These are phyloP conservation scores for Populus hybrid DNA, from an alignment of 441 rosid species.

Conservation along the genomic window DNA sequence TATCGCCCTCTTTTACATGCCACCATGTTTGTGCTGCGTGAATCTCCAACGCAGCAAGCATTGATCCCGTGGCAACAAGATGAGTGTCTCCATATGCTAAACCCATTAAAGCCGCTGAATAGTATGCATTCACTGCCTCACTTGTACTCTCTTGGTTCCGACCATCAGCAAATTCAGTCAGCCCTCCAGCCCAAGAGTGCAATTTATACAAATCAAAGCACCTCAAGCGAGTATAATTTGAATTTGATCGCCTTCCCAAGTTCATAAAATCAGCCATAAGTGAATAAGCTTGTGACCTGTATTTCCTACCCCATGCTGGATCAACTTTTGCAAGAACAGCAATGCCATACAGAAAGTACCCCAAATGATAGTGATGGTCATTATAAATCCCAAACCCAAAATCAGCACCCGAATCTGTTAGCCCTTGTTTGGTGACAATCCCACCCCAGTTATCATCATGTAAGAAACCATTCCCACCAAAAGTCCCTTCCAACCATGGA, in stretches of 20 bases:
- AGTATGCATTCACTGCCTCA: conserved; percentile 89
- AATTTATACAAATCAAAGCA: conserved; percentile 82
- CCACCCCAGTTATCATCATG: conserved; percentile 93
- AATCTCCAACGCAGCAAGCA: conserved; percentile 72
- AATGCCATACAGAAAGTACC: conserved; percentile 84
- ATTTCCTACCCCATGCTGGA: conserved; percentile 84
- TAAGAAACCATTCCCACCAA: conserved; percentile 69
- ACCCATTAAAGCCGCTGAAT: conserved; percentile 87
- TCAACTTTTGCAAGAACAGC: conserved; percentile 85
- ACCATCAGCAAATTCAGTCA: conserved; percentile 84
- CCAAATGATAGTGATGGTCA: conserved; percentile 83
- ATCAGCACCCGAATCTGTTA: conserved; percentile 68
- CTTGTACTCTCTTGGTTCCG: conserved; percentile 92
- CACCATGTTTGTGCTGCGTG: conserved; percentile 94
- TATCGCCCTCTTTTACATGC: conserved; percentile 68
- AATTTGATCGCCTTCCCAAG: conserved; percentile 46
- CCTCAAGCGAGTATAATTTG: conserved; percentile 66
- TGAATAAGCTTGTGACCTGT: conserved; percentile 74
- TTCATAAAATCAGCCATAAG: conserved; percentile 87
- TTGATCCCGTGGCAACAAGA: conserved; percentile 64
- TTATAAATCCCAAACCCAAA: conserved; percentile 86
- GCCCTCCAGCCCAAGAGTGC: conserved; percentile 97
- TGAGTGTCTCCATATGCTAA: conserved; percentile 87
- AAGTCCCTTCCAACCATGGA: conserved; percentile 88
- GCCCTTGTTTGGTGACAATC: conserved; percentile 68